Evolutionary conservation across 1,284 basidiomycete species (phyloP), one percentile per base, ranked within the genome.

Genomic region (Ustilago cynodontis): DNA sequence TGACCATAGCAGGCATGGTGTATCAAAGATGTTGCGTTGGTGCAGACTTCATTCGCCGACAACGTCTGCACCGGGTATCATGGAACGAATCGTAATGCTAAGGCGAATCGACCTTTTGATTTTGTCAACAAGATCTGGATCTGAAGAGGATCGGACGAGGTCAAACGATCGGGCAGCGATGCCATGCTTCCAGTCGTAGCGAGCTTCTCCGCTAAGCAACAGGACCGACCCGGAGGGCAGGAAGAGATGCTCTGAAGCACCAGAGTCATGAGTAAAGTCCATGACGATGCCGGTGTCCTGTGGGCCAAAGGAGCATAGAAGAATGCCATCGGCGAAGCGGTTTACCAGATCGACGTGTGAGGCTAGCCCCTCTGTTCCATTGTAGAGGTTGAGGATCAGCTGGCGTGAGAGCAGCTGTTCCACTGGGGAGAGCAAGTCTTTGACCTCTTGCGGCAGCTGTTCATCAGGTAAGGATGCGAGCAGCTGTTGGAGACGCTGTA

Each of bases 141-240:
- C 33, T 20, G 56, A 37, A 6, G 4, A 31, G 9, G 49, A 37
- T 6, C 43, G 41, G 14, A 77, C 65, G 5, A 69, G 53, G 29
- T 83, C 82, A 3, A 41, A 31, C 7, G 22, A 16, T 2, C 74
- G 50, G 7, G 75, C 71, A 14, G 65, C 47, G 41, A 89, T 89
- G 8, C 88, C 88, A 68, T 89, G 88, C 22, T 70, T 73, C 87
- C 87, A 89, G 0, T 83, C 78, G 86, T 87, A 88, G 28, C 88
- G 66, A 22, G 87, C 86, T 52, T 85, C 81, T 0, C 86, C 86
- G 0, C 78, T 82, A 49, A 89, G 50, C 6, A 87, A 72, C 43
- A 88, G 85, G 1, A 88, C 85, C 0, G 79, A 85, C 13, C 86
- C 58, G 8, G 86, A 81, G 0, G 87, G 87, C 5, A 89, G 78